Evolutionary conservation across 306 rosid species (phyloP).

Genomic region (Ammopiptanthus mongolicus): DNA sequence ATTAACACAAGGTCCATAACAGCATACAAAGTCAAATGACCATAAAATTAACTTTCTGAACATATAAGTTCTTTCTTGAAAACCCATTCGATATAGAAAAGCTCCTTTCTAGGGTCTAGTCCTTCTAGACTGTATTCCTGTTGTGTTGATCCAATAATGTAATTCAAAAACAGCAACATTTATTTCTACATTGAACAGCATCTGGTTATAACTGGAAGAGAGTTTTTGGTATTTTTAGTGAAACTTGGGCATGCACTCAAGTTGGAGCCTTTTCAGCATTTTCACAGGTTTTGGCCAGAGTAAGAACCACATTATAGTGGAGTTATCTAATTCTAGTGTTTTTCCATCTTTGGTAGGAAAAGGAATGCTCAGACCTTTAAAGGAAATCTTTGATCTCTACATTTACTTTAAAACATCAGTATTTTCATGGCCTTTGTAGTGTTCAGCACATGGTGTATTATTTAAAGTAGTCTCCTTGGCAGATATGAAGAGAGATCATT

Average conservation of each 20-base stretch:
- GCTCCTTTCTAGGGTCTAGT: neutral
- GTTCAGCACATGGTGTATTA: neutral
- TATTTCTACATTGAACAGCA: neutral
- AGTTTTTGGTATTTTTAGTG: neutral
- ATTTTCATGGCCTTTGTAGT: neutral
- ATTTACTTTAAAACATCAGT: neutral
- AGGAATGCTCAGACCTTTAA: neutral
- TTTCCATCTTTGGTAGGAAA: neutral
- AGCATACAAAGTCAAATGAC: neutral
- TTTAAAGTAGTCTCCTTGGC: conserved; percentile 2
- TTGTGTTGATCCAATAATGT: neutral
- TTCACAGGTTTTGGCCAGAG: neutral
- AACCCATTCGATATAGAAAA: conserved; percentile 1
- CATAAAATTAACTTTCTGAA: conserved; percentile 10
- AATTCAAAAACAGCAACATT: neutral
- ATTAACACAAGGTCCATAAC: neutral
- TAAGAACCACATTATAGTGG: conserved; percentile 14
- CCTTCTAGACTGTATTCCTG: conserved; percentile 7
- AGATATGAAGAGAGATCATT: neutral
- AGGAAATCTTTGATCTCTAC: neutral
- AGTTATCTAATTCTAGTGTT: neutral
- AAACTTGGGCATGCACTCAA: conserved; percentile 1
- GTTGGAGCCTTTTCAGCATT: neutral
- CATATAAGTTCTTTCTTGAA: neutral
- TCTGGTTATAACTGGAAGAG: neutral